A percentile compares a stretch with the other conserved stretches of the same genome.
These are phyloP conservation scores for Ottelia alismoides DNA, from an alignment of 106 monocot species.

Conservation along the genomic window DNA sequence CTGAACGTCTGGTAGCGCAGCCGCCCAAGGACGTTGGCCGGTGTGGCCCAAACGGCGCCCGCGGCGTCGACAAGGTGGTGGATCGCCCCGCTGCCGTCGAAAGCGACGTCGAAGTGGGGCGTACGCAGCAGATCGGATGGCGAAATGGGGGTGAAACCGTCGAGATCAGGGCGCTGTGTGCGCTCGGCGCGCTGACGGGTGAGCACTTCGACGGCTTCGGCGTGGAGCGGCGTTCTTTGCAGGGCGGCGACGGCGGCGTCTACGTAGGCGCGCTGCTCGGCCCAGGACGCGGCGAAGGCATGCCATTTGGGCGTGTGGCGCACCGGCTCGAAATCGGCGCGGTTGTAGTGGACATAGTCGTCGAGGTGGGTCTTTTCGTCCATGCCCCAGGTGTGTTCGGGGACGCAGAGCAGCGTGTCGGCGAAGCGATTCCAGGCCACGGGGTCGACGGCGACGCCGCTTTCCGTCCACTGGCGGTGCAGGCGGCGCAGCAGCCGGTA, in stretches of 20 bases:
- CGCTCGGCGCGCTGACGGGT: too few relatives aligned
- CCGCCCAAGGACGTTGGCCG: background rate
- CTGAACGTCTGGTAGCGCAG: background rate
- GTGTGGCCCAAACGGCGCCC: background rate
- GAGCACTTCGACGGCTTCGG: background rate
- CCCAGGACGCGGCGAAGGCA: background rate
- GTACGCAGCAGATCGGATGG: background rate
- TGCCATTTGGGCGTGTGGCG: background rate
- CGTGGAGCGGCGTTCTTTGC: too few relatives aligned
- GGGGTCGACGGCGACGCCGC: background rate
- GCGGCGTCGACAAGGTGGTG: background rate
- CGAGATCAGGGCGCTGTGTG: too few relatives aligned
- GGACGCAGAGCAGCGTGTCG: background rate
- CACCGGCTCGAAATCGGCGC: background rate
- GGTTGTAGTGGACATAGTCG: background rate
- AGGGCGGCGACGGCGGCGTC: background rate
- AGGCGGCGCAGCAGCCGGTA: background rate
- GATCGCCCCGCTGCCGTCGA: background rate
- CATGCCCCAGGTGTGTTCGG: background rate
- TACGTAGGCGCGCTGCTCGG: background rate
- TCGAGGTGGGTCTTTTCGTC: background rate
- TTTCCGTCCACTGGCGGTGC: background rate
- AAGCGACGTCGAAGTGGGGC: background rate
- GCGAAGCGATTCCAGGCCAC: too few relatives aligned
- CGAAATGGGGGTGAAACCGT: too few relatives aligned